Base-by-base conservation (phyloP, 2,329 filamentous ascomycete species). In the Sporothrix dimorphospora region DNA sequence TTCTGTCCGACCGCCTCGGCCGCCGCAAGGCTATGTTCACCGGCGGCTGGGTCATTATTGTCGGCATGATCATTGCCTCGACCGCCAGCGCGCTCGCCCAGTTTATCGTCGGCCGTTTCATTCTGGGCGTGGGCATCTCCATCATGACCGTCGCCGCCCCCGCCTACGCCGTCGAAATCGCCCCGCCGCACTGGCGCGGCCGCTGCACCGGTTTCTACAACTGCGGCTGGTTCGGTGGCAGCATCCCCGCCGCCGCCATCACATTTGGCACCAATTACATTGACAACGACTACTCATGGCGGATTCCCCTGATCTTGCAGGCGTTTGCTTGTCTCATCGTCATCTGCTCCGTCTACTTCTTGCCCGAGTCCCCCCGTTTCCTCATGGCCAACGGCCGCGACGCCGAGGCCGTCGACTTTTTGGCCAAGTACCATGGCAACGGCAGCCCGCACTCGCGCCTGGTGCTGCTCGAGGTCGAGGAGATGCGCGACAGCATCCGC, bases 121-220 rank as follows among this genome's bases (percentile, higher is more conserved):
- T 63, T 1, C 34, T 63, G 1, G 57, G 57, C 12, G 57, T 42
- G 9, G 57, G 57, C 14, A 63, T 63, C 5, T 21, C 57, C n/a
- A 63, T 42, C 27, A 63, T 63, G 57, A 63, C 57, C 2, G 83
- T 85, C 51, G 82, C 82, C 11, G 84, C 84, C 1, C 84, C 84
- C 0, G 83, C 84, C 11, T 85, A 85, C 72, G 79, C 82, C 4
- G 80, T 86, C 47, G 84, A 86, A 73, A 83, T 85, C 34, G 76
- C 84, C 1, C 83, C 84, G 53, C 82, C 85, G 49, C 83, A 86
- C 75, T 85, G 85, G 84, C 82, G 84, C 72, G 84, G 84, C 24
- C 84, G 84, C 61, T 83, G 81, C 75, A 83, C 83, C 21, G 72
- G 81, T 40, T 81, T 87, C 78, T 87, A 86, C 77, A 87, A 87